Evolutionary conservation across 164 flowering plant species (phyloP), one percentile per base, ranked within the genome.

Genomic region (Kalanchoe fedtschenkoi): DNA sequence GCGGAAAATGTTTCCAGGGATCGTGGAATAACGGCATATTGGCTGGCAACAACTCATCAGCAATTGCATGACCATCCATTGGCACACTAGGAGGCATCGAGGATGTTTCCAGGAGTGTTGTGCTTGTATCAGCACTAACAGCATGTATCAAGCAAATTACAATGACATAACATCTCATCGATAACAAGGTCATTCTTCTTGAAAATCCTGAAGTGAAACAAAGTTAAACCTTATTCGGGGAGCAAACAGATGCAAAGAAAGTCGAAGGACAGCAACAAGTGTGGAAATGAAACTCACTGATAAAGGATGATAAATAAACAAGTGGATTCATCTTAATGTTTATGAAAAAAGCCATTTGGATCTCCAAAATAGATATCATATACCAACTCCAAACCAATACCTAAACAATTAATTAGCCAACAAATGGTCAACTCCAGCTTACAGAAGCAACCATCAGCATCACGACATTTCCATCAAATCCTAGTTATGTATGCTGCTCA

Each of bases 41-140:
- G 7, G 57, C 77, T 22, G 85, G 81, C 44, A 71, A 60, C 15
- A 84, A 81, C 19, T 73, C 72, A 63, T 69, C 64, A 43, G 78
- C 66, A 57, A 72, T 29, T 62, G 68, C 65, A 63, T 66, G 79
- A 3, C 68, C 65, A 19, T 65, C 43, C 62, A 71, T 56, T 47
- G 75, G 77, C 7, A 61, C 54, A 24, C 58, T 58, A 26, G 57
- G 32, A 34, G 80, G 74, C 51, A 75, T 61, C 4, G 67, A 14
- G 17, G 63, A 66, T 57, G 64, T 58, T 68, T 74, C 60, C 6
- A 59, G 39, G 30, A 47, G 59, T 64, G 35, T 32, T 60, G 66
- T 57, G 19, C 58, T 37, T 30, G 68, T 59, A 30, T 58, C 62
- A 26, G 83, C 86, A 71, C 64, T 64, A 32, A 58, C 65, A 17